These are phyloP conservation scores for Astragalus membranaceus DNA, from an alignment of 306 rosid species.

Conservation along the genomic window DNA sequence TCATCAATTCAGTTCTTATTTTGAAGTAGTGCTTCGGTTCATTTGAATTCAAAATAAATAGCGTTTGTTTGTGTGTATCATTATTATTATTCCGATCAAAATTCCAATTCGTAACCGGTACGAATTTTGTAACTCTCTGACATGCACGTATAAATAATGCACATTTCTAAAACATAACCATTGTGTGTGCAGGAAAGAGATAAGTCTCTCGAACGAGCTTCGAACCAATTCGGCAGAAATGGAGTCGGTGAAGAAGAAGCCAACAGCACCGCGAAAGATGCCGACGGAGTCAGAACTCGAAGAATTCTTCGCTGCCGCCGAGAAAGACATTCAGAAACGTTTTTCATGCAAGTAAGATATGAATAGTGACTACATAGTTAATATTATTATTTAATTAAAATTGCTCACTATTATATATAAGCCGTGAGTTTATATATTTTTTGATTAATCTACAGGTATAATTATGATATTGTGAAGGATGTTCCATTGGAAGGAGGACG, in stretches of 20 bases:
- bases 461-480: constrained; percentile 65
- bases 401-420: not conserved
- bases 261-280: constrained; percentile 29
- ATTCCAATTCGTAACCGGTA: not conserved
- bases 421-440: not conserved
- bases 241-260: constrained; percentile 27
- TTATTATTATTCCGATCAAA: not conserved
- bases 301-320: constrained; percentile 66
- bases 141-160: not conserved
- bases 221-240: constrained; percentile 32
- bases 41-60: constrained; percentile 22
- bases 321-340: constrained; percentile 51
- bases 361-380: not conserved
- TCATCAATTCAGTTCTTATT: not conserved
- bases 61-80: not conserved
- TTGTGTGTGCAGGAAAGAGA: constrained; percentile 45
- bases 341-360: constrained; percentile 51
- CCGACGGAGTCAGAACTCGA: constrained; percentile 59
- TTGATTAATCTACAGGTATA: constrained; percentile 49
- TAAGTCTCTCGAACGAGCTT: constrained; percentile 43
- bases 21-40: not conserved
- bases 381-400: not conserved
- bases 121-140: constrained; percentile 12
- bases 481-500: constrained; percentile 85
- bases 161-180: not conserved